These are phyloP conservation scores for Withania somnifera DNA, from an alignment of 305 asterid genomes.

Conservation along the genomic window DNA sequence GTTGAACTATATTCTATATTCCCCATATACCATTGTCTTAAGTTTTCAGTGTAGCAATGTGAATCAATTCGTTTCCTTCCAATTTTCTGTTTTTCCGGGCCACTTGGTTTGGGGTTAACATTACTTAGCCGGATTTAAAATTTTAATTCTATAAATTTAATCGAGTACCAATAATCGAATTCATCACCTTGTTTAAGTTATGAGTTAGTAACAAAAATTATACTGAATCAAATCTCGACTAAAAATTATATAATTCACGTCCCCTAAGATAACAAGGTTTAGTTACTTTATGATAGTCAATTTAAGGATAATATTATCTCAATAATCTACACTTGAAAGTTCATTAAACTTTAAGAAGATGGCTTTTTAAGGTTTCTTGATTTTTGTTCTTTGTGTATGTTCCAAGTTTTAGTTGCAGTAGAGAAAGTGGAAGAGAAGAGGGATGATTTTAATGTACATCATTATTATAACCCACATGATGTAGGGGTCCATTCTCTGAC, in stretches of 20 bases:
- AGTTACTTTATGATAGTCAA: not conserved
- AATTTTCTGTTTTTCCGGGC: too few species aligned
- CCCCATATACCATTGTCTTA: not conserved
- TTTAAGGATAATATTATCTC: not conserved
- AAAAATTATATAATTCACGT: too few species aligned
- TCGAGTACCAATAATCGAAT: too few species aligned
- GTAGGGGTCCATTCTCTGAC: constrained; percentile 23
- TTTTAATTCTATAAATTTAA: too few species aligned
- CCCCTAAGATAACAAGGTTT: not conserved
- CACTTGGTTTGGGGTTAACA: not conserved
- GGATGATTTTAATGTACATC: not conserved
- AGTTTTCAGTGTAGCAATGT: not conserved
- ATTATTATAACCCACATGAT: constrained; percentile 26
- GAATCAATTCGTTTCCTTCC: not conserved
- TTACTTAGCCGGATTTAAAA: not conserved
- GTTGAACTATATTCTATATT: not conserved
- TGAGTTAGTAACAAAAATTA: too few species aligned
- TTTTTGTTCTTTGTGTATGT: constrained; percentile 12
- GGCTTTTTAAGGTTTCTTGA: constrained; percentile 5
- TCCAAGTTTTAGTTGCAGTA: constrained; percentile 21
- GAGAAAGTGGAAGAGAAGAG: constrained; percentile 3
- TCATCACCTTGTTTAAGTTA: too few species aligned
- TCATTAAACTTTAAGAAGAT: not conserved
- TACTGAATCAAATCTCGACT: too few species aligned
- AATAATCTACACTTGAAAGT: not conserved